Conservation (phyloP, 2,329 filamentous ascomycete genomes). For the Simplicillium sp. region DNA sequence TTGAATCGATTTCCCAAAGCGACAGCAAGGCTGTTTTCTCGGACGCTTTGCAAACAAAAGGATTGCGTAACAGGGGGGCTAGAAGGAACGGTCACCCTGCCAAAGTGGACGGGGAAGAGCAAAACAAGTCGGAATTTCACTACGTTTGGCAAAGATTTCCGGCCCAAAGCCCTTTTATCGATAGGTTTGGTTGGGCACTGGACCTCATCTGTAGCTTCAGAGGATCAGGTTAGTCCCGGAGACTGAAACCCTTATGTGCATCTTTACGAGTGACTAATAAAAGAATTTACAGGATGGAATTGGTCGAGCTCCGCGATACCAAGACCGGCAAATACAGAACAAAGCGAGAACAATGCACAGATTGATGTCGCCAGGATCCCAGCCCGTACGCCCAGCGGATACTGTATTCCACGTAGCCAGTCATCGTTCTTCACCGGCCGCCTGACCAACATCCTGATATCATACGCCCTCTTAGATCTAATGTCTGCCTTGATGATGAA, state of each 20-base stretch:
- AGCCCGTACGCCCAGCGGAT: too few species aligned
- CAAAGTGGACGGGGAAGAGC: too few species aligned
- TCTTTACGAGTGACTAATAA: too few species aligned
- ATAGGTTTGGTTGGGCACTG: conserved; percentile 44
- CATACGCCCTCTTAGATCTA: conserved; percentile 61
- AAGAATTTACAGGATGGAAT: conserved; percentile 40
- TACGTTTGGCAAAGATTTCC: conserved; percentile 56
- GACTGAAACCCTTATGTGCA: background rate
- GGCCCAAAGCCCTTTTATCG: conserved; percentile 31
- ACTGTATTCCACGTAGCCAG: conserved; percentile 21
- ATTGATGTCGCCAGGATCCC: too few species aligned
- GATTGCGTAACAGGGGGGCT: background rate
- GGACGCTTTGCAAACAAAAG: conserved; percentile 7
- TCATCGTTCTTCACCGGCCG: conserved; percentile 33
- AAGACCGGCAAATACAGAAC: conserved; percentile 25
- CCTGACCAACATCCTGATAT: conserved; percentile 26
- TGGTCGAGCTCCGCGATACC: conserved; percentile 42
- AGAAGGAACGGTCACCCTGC: too few species aligned
- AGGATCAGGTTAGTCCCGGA: conserved; percentile 34
- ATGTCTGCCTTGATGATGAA: conserved; percentile 59
- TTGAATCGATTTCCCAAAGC: conserved; percentile 8
- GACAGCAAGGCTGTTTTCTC: background rate
- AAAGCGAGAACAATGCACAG: too few species aligned
- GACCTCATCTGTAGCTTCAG: conserved; percentile 48
- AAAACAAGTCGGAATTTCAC: conserved; percentile 23